phyloP scores from a whole-genome alignment of 768 basidiomycete genomes.

The Hygrocybe coccinea region DNA sequence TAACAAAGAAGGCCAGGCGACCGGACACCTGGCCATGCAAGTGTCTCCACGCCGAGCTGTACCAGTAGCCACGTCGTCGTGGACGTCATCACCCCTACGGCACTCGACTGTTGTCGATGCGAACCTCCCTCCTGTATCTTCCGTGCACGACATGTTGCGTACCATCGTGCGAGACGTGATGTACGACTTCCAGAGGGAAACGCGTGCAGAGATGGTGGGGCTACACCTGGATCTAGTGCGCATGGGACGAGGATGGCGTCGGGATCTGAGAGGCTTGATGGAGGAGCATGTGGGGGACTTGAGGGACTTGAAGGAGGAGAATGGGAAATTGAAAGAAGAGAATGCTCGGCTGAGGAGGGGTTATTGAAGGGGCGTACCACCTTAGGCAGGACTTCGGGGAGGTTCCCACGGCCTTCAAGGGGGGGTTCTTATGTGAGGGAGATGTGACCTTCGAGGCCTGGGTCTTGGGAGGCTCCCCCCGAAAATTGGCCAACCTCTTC shows the following conservation, averaged over 20 bases:
- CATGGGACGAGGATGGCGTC: slow-evolving; percentile 67
- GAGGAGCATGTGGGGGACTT: slow-evolving; percentile 60
- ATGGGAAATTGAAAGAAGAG: slow-evolving; percentile 58
- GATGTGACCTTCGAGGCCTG: too few relatives aligned
- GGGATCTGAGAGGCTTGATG: slow-evolving; percentile 57
- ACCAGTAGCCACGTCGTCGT: slow-evolving; percentile 27
- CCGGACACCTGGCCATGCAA: slow-evolving; percentile 47
- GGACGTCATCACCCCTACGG: slow-evolving; percentile 39
- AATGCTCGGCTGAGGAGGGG: slow-evolving; percentile 56
- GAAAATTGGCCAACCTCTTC: background rate
- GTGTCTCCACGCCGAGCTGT: slow-evolving; percentile 50
- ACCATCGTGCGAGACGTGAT: slow-evolving; percentile 66
- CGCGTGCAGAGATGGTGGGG: slow-evolving; percentile 65
- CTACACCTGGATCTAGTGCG: slow-evolving; percentile 68
- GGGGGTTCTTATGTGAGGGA: too few relatives aligned
- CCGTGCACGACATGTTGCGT: slow-evolving; percentile 54
- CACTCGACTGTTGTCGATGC: slow-evolving; percentile 11
- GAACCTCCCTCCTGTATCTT: slow-evolving; percentile 3
- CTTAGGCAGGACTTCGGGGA: too few relatives aligned
- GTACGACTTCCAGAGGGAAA: slow-evolving; percentile 68
- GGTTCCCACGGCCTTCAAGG: too few relatives aligned
- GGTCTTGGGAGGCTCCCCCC: too few relatives aligned
- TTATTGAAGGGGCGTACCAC: slow-evolving; percentile 19
- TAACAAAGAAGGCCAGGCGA: slow-evolving; percentile 19
- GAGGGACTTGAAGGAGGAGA: slow-evolving; percentile 59